Conservation (phyloP, 805 yeast species). For the Schwanniomyces sp. region DNA sequence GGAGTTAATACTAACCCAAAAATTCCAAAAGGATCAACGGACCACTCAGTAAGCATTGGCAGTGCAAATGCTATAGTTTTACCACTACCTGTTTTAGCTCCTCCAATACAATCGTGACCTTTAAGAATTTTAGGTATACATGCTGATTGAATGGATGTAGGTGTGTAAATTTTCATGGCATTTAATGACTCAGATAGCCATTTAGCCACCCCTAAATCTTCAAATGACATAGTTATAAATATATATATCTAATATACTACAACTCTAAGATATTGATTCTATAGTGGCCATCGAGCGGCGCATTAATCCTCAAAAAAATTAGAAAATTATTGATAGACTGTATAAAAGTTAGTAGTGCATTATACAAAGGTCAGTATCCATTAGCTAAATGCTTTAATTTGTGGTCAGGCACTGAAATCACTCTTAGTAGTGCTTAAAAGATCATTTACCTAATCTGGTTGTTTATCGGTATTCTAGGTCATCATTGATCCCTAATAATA, state of each 20-base stretch:
- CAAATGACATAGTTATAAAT: constrained; percentile 40
- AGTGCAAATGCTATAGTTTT: constrained; percentile 96
- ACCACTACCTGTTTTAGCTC: constrained; percentile 98
- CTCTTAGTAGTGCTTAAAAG: too few species aligned
- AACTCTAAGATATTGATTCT: too few species aligned
- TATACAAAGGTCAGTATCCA: not conserved
- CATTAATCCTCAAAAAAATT: not conserved
- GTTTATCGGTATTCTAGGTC: too few species aligned
- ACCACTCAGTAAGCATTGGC: constrained; percentile 95
- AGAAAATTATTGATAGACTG: not conserved
- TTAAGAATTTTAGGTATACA: constrained; percentile 84
- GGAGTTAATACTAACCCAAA: constrained; percentile 90
- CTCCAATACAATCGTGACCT: constrained; percentile 94
- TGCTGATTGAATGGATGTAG: constrained; percentile 83
- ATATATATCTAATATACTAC: not conserved
- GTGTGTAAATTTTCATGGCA: constrained; percentile 79
- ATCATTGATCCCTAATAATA: too few species aligned
- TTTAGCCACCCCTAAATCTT: constrained; percentile 70
- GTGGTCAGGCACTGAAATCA: too few species aligned
- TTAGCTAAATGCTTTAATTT: not conserved
- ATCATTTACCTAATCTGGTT: too few species aligned
- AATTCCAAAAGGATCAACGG: constrained; percentile 91
- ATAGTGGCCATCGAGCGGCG: constrained; percentile 5
- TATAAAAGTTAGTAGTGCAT: not conserved
- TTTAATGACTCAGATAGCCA: constrained; percentile 83